These are phyloP conservation scores for Cutaneotrichosporon curvatum DNA, from an alignment of 1,284 basidiomycete genomes.

Conservation along the genomic window DNA sequence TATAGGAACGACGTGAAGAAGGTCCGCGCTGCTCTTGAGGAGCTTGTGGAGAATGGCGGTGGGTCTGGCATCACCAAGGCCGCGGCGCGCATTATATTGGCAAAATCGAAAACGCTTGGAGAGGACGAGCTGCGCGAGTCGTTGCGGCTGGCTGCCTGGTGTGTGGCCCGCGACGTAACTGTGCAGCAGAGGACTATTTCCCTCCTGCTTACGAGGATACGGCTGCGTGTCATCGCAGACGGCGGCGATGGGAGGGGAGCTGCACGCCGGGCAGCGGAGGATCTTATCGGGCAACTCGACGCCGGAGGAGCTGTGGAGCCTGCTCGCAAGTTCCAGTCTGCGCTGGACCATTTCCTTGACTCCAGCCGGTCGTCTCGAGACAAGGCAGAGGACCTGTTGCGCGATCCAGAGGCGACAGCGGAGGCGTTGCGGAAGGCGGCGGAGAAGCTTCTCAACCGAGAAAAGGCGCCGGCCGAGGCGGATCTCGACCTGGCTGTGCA, in stretches of 20 bases:
- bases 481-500: constrained; percentile 10
- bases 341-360: constrained; percentile 5
- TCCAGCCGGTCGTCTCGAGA: constrained; percentile 1
- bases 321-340: constrained; percentile 10
- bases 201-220: constrained; percentile 4
- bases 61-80: constrained; percentile 8
- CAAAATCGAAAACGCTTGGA: background rate
- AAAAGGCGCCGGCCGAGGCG: background rate
- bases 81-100: constrained; percentile 1
- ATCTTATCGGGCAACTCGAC: constrained; percentile 8
- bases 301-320: constrained; percentile 4
- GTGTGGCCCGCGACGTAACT: constrained; percentile 11
- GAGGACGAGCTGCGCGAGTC: background rate
- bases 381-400: background rate
- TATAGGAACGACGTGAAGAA: constrained; percentile 2
- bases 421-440: background rate
- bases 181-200: constrained; percentile 2
- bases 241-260: constrained; percentile 1
- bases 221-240: constrained; percentile 1
- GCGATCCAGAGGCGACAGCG: background rate
- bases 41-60: constrained; percentile 20
- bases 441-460: background rate
- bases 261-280: background rate
- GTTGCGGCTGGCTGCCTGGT: constrained; percentile 16
- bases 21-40: constrained; percentile 7